Percentiles rank a stretch among this genome's conserved stretches.
Conservation (phyloP, 1,284 basidiomycete species). For the Tylopilus sp. region DNA sequence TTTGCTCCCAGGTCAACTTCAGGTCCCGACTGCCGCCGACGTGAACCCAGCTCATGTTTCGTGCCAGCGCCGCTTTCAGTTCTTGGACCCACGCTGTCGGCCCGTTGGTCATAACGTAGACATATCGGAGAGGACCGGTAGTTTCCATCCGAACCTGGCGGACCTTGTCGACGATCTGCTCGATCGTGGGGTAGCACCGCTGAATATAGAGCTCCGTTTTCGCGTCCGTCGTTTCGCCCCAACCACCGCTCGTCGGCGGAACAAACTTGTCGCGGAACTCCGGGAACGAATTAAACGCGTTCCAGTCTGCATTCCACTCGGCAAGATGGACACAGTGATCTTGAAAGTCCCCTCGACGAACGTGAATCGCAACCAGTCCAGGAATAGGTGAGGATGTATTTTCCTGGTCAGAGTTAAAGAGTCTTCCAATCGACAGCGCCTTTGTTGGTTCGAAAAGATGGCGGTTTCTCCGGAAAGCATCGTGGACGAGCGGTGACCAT, state of each 20-base stretch:
- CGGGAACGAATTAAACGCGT: constrained; percentile 43
- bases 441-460: constrained; percentile 28
- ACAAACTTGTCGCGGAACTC: constrained; percentile 38
- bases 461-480: constrained; percentile 35
- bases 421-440: constrained; percentile 4
- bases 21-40: constrained; percentile 37
- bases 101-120: constrained; percentile 60
- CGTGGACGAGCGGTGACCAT: constrained; percentile 40
- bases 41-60: constrained; percentile 21
- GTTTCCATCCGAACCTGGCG: constrained; percentile 26
- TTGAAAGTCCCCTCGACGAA: constrained; percentile 58
- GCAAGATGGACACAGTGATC: constrained; percentile 48
- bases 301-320: constrained; percentile 39
- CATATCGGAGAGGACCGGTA: constrained; percentile 22
- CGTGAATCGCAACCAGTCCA: constrained; percentile 52
- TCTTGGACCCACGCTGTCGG: constrained; percentile 42
- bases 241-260: constrained; percentile 22
- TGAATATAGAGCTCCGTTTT: constrained; percentile 31
- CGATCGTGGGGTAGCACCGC: constrained; percentile 43
- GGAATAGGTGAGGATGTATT: constrained; percentile 20
- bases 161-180: constrained; percentile 40
- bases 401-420: constrained; percentile 2
- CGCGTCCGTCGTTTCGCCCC: constrained; percentile 22
- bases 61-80: constrained; percentile 40
- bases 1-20: constrained; percentile 37